Conservation (phyloP, 2,329 filamentous ascomycete genomes). For the Colletotrichum orchidophilum region DNA sequence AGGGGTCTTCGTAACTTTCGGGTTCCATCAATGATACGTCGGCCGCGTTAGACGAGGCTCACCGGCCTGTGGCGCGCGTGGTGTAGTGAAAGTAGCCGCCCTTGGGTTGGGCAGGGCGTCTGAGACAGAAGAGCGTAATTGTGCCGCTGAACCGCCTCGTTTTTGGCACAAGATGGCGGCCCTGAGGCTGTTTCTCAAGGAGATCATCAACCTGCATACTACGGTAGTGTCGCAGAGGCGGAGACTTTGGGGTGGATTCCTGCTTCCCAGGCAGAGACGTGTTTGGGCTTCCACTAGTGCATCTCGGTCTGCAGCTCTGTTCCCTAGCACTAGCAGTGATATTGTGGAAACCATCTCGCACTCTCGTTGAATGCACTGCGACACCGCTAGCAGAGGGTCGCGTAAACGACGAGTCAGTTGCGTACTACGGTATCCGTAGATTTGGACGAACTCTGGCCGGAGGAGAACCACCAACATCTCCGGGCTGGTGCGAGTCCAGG, state of each 20-base stretch:
- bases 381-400: conserved; percentile 5
- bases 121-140: conserved; percentile 4
- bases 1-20: background rate
- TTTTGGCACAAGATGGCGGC: background rate
- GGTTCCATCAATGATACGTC: conserved; percentile 13
- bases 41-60: background rate
- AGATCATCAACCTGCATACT: background rate
- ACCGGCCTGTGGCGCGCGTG: background rate
- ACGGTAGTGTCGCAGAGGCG: conserved; percentile 1
- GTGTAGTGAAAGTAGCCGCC: background rate
- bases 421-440: background rate
- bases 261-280: background rate
- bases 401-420: conserved; percentile 22
- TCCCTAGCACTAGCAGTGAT: background rate
- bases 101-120: background rate
- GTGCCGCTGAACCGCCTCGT: conserved; percentile 17
- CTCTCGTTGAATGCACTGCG: conserved; percentile 15
- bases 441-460: background rate
- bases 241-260: background rate
- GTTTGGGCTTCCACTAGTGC: background rate
- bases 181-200: background rate
- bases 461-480: background rate
- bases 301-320: conserved; percentile 2
- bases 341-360: conserved; percentile 10
- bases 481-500: background rate